Base-by-base conservation (phyloP, 306 rosid species). In the Begonia loranthoides region DNA sequence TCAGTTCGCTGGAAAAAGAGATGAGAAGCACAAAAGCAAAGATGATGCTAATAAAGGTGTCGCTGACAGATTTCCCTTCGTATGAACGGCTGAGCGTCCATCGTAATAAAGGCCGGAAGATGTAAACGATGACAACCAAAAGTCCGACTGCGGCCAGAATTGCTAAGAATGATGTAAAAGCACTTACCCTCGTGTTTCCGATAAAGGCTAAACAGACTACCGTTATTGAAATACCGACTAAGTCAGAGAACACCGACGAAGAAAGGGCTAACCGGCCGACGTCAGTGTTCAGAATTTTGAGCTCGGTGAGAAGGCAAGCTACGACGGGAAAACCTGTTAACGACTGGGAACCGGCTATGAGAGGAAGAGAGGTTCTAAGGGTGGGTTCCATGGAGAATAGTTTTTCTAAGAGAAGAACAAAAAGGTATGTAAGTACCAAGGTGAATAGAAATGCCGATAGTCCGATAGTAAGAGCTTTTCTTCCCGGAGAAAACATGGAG, bases 271-370 rank as follows among this genome's bases (percentile, higher is more conserved):
- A 74, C 43, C 70, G 55, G 2, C 92, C 96, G 0, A 87, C 50
- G 16, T 83, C 94, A 0, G 92, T 73, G 72, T 76, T 78, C 38
- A 83, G 49, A 50, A 87, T 87, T 28, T 87, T 81, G 52, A 87
- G 81, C 64, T 77, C 92, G 0, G 76, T 83, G 0, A 87, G 94
- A 55, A 80, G 48, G 12, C 94, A 67, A 55, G 85, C 81, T 0
- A 87, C 78, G 36, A 87, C 92, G 0, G 96, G 94, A 68, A 87
- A 87, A 1, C 92, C 79, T 0, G 94, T 83, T 50, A 68, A 74
- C 4, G 87, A 74, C 17, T 79, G 60, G 15, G 80, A 68, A 8
- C 76, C 78, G 11, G 82, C 87, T 16, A 87, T 45, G 52, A 60
- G 67, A 62, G 74, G 80, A 61, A 87, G 81, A 40, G 64, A 40